Base-by-base conservation (phyloP, 306 rosid species). In the Coriaria nepalensis region DNA sequence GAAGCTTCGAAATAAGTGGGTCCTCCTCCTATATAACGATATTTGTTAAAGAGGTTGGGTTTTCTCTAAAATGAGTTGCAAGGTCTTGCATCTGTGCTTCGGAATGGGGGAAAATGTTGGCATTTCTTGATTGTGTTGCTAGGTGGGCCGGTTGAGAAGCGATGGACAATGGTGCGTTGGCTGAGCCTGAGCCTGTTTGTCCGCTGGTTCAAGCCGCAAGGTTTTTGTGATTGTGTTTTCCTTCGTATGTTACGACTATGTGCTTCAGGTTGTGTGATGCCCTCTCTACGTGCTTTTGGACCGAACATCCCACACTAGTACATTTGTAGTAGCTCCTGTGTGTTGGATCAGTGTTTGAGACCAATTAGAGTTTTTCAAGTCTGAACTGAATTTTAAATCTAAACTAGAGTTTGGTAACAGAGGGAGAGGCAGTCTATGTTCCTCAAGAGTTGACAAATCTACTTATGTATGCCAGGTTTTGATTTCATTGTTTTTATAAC, bases 311-410 rank as follows among this genome's bases (percentile, higher is more conserved):
- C 13, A 78, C 83, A 66, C 86, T 80, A 0, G 96, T 83, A 70
- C 96, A 87, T 68, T 87, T 87, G 73, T 87, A 87, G 80, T 87
- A 87, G 78, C 96, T 87, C 94, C 96, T 83, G 47, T 10, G 49
- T 52, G 20, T 58, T 42, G 67, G 6, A 33, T 8, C n/a, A 7
- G 29, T 20, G 29, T 20, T 20, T 20, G 29, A 20, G 29, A 20
- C 29, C 1, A 20, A 20, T 20, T 20, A 3, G 29, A 20, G 29
- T 20, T 20, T 20, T 20, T 20, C 29, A 20, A 20, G 29, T 20
- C 29, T 20, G 29, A 20, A 20, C 29, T 20, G 2, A 39, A 38
- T 40, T 10, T 10, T 32, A 14, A 53, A 53, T 20, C 5, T 14
- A n/a, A 7, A 42, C 8, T 11, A 12, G 33, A n/a, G 34, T 2